A percentile compares a stretch with the other conserved stretches of the same genome.
phyloP scores from a whole-genome alignment of 2,329 filamentous ascomycete species.

The Talaromyces sp. region DNA sequence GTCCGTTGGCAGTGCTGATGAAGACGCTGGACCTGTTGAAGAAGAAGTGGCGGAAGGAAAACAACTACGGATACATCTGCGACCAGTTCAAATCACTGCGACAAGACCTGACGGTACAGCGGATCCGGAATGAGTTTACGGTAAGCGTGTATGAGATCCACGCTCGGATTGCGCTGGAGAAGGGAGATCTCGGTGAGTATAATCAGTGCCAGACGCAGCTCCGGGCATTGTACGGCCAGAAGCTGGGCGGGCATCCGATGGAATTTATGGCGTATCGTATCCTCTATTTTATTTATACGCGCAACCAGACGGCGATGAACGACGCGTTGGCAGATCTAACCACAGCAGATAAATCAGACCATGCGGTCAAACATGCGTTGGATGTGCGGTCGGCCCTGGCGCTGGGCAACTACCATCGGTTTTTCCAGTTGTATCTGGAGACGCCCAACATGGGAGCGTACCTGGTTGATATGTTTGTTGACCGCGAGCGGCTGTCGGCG shows the following conservation, averaged over 20 bases:
- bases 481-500: slow-evolving; percentile 84
- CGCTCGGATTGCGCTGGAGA: slow-evolving; percentile 93
- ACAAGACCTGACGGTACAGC: slow-evolving; percentile 96
- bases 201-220: slow-evolving; percentile 99
- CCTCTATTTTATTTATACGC: slow-evolving; percentile 98
- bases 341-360: slow-evolving; percentile 84
- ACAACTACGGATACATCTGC: slow-evolving; percentile 96
- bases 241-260: slow-evolving; percentile 80
- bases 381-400: slow-evolving; percentile 87
- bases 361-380: slow-evolving; percentile 82
- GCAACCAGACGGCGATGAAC: slow-evolving; percentile 97
- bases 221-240: slow-evolving; percentile 81
- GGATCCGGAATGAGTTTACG: slow-evolving; percentile 93
- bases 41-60: slow-evolving; percentile 89
- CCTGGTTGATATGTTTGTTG: slow-evolving; percentile 98
- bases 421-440: slow-evolving; percentile 92
- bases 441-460: slow-evolving; percentile 97
- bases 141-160: slow-evolving; percentile 97
- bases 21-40: slow-evolving; percentile 85
- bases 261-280: slow-evolving; percentile 99
- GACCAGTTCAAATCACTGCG: slow-evolving; percentile 98
- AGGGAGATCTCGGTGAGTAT: slow-evolving; percentile 99
- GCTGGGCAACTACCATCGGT: slow-evolving; percentile 93
- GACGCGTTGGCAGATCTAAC: slow-evolving; percentile 99
- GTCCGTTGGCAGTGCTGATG: slow-evolving; percentile 72